Evolutionary conservation across 176 grass and related monocot species (phyloP), one percentile per base, ranked within the genome.

Genomic region (Rhipidocladum racemiflorum): DNA sequence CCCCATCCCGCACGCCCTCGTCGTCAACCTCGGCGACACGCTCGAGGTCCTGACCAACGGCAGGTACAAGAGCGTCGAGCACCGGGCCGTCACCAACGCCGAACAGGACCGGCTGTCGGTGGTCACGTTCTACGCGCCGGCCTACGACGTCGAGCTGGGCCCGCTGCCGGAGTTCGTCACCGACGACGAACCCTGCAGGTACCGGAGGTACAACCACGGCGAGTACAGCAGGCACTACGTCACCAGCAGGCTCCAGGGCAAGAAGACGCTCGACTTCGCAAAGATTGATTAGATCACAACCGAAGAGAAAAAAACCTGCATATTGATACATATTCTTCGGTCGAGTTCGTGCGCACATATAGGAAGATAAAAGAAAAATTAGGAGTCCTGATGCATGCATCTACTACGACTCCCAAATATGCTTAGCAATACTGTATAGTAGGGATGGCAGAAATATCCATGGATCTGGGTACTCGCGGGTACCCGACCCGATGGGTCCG

Each of bases 141-240:
- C 88, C 15, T 97, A 93, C 72, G 92, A 98, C 35, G 86, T 97
- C 44, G 76, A 92, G 68, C 43, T 97, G 35, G 95, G 95, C 8
- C 90, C 95, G 32, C 43, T 97, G 34, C 78, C 90, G 24, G 92
- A 97, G 74, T 77, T 97, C 0, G 86, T 97, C 5, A 49, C 70
- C 25, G 75, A 81, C 50, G 76, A 89, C 40, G 44, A 81, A 66
- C 84, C 87, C 1, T 80, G 75, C 74, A 72, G 70, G 84, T 95
- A 98, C 78, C 81, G 85, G 79, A 92, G 86, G 74, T 93, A 86
- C 88, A 95, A 91, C 65, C 88, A 95, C 68, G 92, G 92, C 45
- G 95, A 98, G 88, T 98, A 97, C 81, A 90, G 67, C 80, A 86
- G 90, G 24, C 95, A 94, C 67, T 93, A 97, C 48, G 92, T 97